Evolutionary conservation across 225 moss, liverwort and hornwort genomes (phyloP).

Genomic region (Pseudisothecium myosuroides): DNA sequence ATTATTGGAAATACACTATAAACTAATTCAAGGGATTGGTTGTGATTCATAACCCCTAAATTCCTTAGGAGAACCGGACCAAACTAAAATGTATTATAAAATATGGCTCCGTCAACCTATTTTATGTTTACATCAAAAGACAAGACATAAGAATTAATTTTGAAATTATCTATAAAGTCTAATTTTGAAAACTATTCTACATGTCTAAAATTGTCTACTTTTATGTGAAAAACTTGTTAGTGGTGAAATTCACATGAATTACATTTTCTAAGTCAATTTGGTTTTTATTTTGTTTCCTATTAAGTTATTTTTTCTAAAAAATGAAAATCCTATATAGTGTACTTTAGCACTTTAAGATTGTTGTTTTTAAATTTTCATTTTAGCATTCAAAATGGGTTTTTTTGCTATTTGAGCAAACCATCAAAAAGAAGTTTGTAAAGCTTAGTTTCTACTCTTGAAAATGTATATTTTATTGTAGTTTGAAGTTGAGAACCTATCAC

Average conservation of each 20-base stretch:
- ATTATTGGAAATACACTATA: not conserved
- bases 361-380: too few relatives aligned
- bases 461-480: too few relatives aligned
- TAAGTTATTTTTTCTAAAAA: not conserved
- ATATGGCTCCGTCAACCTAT: not conserved
- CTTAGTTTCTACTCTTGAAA: too few relatives aligned
- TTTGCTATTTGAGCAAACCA: too few relatives aligned
- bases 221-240: not conserved
- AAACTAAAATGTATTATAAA: not conserved
- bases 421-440: too few relatives aligned
- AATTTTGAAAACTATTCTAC: not conserved
- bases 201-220: not conserved
- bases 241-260: not conserved
- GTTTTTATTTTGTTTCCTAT: not conserved
- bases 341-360: too few relatives aligned
- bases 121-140: not conserved
- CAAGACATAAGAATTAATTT: not conserved
- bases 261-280: not conserved
- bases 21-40: not conserved
- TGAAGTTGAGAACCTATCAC: too few relatives aligned
- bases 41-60: not conserved
- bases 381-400: too few relatives aligned
- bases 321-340: not conserved
- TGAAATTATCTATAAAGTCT: not conserved
- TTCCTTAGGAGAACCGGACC: fast-evolving